Percentiles rank a stretch among this genome's conserved stretches.
phyloP scores from a whole-genome alignment of 805 yeast species.

The Kodamaea lidongshanica region DNA sequence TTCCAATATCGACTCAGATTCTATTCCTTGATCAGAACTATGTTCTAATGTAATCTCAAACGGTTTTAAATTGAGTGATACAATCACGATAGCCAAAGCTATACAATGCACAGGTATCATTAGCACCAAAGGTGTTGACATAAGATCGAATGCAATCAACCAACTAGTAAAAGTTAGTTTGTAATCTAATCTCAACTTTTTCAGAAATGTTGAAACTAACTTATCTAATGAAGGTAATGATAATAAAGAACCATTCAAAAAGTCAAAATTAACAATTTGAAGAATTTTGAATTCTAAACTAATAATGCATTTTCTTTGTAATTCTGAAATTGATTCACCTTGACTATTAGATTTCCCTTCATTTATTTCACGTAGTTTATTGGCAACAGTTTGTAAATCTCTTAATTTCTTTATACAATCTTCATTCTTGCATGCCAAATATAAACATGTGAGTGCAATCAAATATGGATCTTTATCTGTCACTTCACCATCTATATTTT shows the following conservation, averaged over 20 bases:
- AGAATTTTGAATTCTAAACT: conserved; percentile 63
- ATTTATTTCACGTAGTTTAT: conserved; percentile 33
- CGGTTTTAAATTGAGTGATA: conserved; percentile 49
- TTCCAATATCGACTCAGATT: conserved; percentile 22
- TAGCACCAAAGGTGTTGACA: conserved; percentile 61
- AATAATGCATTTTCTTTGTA: conserved; percentile 51
- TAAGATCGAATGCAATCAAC: conserved; percentile 70
- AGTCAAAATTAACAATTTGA: conserved; percentile 76
- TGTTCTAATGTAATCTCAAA: conserved; percentile 15
- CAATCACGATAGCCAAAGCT: conserved; percentile 60
- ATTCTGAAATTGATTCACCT: conserved; percentile 33
- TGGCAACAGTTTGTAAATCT: conserved; percentile 51
- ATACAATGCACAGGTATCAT: conserved; percentile 71
- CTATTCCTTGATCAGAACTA: conserved; percentile 13
- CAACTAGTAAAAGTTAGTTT: conserved; percentile 55
- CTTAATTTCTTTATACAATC: conserved; percentile 75
- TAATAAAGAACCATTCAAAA: conserved; percentile 45
- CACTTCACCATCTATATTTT: conserved; percentile 23
- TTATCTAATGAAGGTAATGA: conserved; percentile 47
- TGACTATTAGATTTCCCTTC: conserved; percentile 26
- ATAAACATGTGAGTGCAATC: conserved; percentile 62
- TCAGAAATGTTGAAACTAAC: conserved; percentile 56
- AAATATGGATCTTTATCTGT: conserved; percentile 42
- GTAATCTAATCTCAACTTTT: conserved; percentile 40
- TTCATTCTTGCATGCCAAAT: conserved; percentile 71